A percentile compares a stretch with the other conserved stretches of the same genome.
Evolutionary conservation across 176 grass and related monocot species (phyloP).

Genomic region (Oryza coarctata): DNA sequence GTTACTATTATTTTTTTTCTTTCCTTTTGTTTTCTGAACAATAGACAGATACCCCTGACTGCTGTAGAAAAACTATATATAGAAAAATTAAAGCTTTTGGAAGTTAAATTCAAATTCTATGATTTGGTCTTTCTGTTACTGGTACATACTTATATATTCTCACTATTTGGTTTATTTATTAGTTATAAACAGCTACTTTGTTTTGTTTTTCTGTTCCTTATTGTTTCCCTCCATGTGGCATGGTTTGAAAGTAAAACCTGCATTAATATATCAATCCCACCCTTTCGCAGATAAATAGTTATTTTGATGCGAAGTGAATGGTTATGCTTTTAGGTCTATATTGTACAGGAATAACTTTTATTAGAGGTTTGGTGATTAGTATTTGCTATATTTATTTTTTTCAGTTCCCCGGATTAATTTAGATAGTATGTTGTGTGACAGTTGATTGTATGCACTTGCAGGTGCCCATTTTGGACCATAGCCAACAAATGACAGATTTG

Average conservation of each 20-base stretch:
- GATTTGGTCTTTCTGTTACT: conserved; percentile 88
- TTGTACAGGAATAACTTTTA: conserved; percentile 98
- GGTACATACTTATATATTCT: conserved; percentile 45
- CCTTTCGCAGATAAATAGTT: conserved; percentile 75
- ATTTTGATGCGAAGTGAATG: conserved; percentile 99
- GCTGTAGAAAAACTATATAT: conserved; percentile 81
- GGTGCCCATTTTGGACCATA: conserved; percentile 99
- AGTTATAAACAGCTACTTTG: conserved; percentile 6
- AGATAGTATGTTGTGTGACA: conserved; percentile 27
- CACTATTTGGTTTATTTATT: background rate
- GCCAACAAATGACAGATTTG: conserved; percentile 97
- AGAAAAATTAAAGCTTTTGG: conserved; percentile 93
- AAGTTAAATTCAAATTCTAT: conserved; percentile 91
- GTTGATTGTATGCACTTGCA: conserved; percentile 45
- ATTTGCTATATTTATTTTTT: conserved; percentile 1
- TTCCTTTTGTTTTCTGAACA: background rate
- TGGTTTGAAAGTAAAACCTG: conserved; percentile 19
- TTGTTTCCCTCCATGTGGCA: background rate
- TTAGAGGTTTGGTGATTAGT: conserved; percentile 66
- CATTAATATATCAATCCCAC: background rate
- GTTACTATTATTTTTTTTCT: conserved; percentile 21
- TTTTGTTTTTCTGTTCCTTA: background rate
- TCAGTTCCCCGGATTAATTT: background rate
- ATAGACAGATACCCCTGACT: conserved; percentile 70
- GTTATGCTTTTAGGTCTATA: conserved; percentile 99